These are phyloP conservation scores for Yamadazyma triangularis DNA, from an alignment of 1,139 yeast genomes.

Conservation along the genomic window DNA sequence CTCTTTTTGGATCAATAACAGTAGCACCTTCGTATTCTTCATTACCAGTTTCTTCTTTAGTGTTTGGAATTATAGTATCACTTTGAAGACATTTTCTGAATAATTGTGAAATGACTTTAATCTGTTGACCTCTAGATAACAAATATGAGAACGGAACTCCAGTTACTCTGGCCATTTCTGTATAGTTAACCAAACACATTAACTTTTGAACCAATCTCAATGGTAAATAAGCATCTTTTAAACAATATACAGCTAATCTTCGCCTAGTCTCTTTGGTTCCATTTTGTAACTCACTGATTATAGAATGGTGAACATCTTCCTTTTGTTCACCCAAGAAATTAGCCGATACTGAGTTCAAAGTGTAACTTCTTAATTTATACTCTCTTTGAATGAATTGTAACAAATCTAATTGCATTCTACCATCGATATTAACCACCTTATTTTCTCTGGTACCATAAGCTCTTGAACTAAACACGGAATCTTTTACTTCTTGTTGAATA, in stretches of 20 bases:
- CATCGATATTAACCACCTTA: conserved; percentile 88
- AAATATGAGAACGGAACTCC: conserved; percentile 96
- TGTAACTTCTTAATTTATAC: conserved; percentile 88
- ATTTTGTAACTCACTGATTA: conserved; percentile 89
- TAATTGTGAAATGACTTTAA: conserved; percentile 92
- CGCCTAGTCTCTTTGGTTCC: conserved; percentile 91
- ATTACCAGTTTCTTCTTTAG: conserved; percentile 74
- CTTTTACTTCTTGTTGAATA: conserved; percentile 73
- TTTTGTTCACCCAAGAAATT: conserved; percentile 93
- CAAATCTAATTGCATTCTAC: conserved; percentile 91
- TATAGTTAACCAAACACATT: conserved; percentile 94
- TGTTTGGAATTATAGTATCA: conserved; percentile 84
- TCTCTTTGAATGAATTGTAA: conserved; percentile 93
- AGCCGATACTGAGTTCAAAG: conserved; percentile 92
- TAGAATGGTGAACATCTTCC: conserved; percentile 97
- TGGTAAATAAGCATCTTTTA: conserved; percentile 94
- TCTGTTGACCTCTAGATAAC: conserved; percentile 91
- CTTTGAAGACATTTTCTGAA: conserved; percentile 87
- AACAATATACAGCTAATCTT: conserved; percentile 92
- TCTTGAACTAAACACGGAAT: conserved; percentile 82
- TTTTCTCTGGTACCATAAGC: conserved; percentile 97
- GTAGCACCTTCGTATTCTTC: conserved; percentile 99
- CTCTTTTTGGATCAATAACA: conserved; percentile 93
- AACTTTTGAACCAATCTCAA: conserved; percentile 81
- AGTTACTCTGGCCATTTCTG: conserved; percentile 99